These are phyloP conservation scores for Macrophomina tecta DNA, from an alignment of 2,329 filamentous ascomycete species.

Conservation along the genomic window DNA sequence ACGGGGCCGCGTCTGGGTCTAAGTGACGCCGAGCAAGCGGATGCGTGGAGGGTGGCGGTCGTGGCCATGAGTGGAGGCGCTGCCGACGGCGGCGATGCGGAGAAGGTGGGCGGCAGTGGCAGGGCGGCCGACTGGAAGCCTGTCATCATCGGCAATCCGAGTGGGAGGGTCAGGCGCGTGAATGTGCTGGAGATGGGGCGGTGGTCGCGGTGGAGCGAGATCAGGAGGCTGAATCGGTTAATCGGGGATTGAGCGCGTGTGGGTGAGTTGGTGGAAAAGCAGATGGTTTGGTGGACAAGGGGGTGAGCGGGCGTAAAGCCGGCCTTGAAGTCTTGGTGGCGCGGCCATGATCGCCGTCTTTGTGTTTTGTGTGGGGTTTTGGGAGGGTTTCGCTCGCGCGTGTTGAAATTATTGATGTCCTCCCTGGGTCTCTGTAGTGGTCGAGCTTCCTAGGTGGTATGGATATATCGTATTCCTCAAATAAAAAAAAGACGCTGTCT, in stretches of 20 bases:
- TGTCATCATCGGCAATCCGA: slow-evolving; percentile 73
- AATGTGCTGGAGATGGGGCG: slow-evolving; percentile 73
- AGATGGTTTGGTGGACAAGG: too few relatives aligned
- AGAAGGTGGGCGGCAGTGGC: slow-evolving; percentile 42
- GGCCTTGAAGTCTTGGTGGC: too few relatives aligned
- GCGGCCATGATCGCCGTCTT: too few relatives aligned
- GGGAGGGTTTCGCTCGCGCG: too few relatives aligned
- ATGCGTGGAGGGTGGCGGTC: slow-evolving; percentile 57
- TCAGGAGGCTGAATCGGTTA: slow-evolving; percentile 55
- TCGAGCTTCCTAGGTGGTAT: too few relatives aligned
- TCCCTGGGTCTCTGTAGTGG: too few relatives aligned
- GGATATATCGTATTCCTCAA: too few relatives aligned
- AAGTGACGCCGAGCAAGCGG: slow-evolving; percentile 61
- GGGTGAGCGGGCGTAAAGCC: too few relatives aligned
- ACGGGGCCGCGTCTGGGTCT: background rate
- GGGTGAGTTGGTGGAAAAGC: too few relatives aligned
- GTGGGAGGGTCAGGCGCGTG: slow-evolving; percentile 71
- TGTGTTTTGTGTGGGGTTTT: too few relatives aligned
- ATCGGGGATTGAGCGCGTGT: background rate
- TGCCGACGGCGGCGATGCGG: slow-evolving; percentile 45
- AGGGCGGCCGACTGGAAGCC: slow-evolving; percentile 66
- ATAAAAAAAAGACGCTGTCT: too few relatives aligned
- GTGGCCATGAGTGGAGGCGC: slow-evolving; percentile 45
- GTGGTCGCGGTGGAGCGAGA: slow-evolving; percentile 75
- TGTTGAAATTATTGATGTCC: too few relatives aligned